Base-by-base conservation (phyloP, 768 basidiomycete species). In the Pulveroboletus frians region DNA sequence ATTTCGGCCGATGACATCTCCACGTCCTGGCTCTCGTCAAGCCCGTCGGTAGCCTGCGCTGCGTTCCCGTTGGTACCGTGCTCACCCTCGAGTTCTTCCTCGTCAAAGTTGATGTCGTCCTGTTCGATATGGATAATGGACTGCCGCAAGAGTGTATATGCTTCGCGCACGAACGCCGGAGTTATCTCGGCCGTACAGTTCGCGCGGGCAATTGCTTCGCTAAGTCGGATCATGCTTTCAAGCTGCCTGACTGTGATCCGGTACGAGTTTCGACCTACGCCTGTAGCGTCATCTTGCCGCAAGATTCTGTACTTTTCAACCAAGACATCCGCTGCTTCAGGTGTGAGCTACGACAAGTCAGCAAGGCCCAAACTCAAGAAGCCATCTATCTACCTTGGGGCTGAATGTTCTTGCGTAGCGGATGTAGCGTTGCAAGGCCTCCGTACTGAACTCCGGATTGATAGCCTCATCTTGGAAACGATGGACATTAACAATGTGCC, bases 91-190 rank as follows among this genome's bases (percentile, higher is more conserved):
- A 78, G 69, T 50, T 92, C 92, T 59, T 95, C 92, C 57, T 94
- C 91, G 62, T 98, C 96, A 67, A 98, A 89, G 64, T 96, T 92
- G 61, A 99, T 85, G 60, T 98, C 95, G 63, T 99, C 96, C 66
- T 98, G 93, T 64, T 99, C 96, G 52, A 99, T 94, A 62, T 98
- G 96, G 59, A 99, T 97, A 69, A 99, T 99, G 2, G 96, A 98
- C 65, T 96, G 94, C 21, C 90, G 83, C 11, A 99, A 75, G 17
- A 99, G 84, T 37, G 83, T 84, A 70, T 89, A 98, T 2, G 96
- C 96, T 69, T 99, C 96, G 35, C 93, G 84, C 18, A 99, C 95
- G 64, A 95, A 94, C 3, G 80, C 85, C 7, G 95, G 93, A 0
- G 81, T 89, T 60, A 99, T 98, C 90, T 95, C 92, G n/a, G 85